Percentiles rank a stretch among this genome's conserved stretches.
These are phyloP conservation scores for Termitomyces sp. DNA, from an alignment of 768 basidiomycete genomes.

Conservation along the genomic window DNA sequence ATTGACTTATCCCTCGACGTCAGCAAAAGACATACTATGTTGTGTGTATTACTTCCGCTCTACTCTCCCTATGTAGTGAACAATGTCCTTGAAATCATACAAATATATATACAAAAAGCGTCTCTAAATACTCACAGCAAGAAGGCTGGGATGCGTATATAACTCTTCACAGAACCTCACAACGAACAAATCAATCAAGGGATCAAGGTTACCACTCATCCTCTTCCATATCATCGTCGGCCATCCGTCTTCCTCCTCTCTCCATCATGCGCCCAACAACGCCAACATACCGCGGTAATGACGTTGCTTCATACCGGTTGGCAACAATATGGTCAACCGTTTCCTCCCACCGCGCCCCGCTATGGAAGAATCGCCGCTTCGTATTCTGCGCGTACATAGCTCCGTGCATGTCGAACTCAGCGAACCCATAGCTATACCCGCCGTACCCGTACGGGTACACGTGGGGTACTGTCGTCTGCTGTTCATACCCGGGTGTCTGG, in stretches of 20 bases:
- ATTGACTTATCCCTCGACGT: too few relatives aligned
- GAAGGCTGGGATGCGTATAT: background rate
- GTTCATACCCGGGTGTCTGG: background rate
- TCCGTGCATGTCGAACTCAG: conserved; percentile 35
- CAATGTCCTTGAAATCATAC: background rate
- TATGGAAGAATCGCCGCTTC: conserved; percentile 60
- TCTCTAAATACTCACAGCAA: background rate
- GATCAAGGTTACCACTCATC: conserved; percentile 24
- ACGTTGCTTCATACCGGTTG: conserved; percentile 14
- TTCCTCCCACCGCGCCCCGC: conserved; percentile 34
- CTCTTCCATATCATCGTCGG: conserved; percentile 18
- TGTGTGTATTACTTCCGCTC: background rate
- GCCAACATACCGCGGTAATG: conserved; percentile 9
- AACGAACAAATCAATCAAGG: background rate
- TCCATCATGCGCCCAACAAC: conserved; percentile 19
- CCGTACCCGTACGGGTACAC: conserved; percentile 29
- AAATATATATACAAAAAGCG: background rate
- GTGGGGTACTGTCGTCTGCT: background rate
- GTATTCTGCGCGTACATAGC: conserved; percentile 25
- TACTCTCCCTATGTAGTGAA: background rate
- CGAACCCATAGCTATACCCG: conserved; percentile 37
- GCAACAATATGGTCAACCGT: conserved; percentile 20
- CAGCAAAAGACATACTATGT: background rate
- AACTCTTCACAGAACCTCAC: background rate
- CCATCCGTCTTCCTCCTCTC: conserved; percentile 16